phyloP scores from a whole-genome alignment of 495 filamentous ascomycete genomes.

The Penicillium cataractarum region DNA sequence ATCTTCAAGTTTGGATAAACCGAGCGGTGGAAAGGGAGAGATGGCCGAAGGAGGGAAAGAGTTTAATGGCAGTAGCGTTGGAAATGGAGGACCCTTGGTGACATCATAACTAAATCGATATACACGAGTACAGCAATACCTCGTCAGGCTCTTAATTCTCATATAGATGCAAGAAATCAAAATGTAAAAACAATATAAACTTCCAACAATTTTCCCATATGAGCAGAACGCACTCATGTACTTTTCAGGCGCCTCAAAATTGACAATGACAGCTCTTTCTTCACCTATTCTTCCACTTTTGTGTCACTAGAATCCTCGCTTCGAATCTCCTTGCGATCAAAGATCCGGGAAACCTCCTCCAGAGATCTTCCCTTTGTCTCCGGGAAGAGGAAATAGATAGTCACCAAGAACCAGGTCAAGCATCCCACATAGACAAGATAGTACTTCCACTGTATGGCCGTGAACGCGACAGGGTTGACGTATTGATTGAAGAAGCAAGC shows the following conservation, averaged over 20 bases:
- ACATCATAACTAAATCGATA: not conserved
- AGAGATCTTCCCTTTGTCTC: conserved; percentile 68
- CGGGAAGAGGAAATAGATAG: conserved; percentile 68
- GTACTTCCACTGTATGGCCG: conserved; percentile 56
- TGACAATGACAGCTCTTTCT: not conserved
- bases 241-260: not conserved
- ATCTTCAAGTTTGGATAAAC: not conserved
- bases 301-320: conserved; percentile 7
- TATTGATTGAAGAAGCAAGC: conserved; percentile 60
- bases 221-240: conserved; percentile 1
- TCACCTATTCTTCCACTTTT: not conserved
- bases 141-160: not conserved
- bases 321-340: conserved; percentile 40
- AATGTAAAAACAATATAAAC: too few relatives aligned
- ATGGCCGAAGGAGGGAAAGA: not conserved
- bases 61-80: not conserved
- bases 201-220: not conserved
- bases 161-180: not conserved
- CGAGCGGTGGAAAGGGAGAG: not conserved
- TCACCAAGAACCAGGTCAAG: conserved; percentile 55
- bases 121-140: not conserved
- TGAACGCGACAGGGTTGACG: conserved; percentile 62
- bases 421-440: conserved; percentile 64
- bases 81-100: not conserved
- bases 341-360: conserved; percentile 65